These are phyloP conservation scores for Phaeophleospora eucalypticola DNA, from an alignment of 2,329 filamentous ascomycete species.

Conservation along the genomic window DNA sequence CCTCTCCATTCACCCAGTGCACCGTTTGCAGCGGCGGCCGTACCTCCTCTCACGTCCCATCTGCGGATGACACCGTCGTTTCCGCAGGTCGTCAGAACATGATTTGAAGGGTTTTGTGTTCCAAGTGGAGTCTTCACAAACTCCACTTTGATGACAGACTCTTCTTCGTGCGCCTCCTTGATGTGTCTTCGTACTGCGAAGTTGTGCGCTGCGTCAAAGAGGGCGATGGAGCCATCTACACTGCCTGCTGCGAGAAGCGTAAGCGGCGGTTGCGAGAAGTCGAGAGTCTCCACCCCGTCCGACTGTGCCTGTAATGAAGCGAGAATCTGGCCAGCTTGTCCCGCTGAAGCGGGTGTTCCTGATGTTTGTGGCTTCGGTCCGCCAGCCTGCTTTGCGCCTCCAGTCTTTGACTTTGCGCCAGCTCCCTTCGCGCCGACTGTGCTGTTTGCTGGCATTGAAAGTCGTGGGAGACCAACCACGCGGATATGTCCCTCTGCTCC, in stretches of 20 bases:
- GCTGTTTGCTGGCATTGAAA: constrained; percentile 34
- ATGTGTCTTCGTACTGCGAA: constrained; percentile 85
- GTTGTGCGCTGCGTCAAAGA: constrained; percentile 81
- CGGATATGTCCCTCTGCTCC: constrained; percentile 83
- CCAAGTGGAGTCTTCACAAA: constrained; percentile 58
- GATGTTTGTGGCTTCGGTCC: constrained; percentile 38
- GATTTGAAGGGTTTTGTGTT: constrained; percentile 39
- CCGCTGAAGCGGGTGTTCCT: constrained; percentile 38
- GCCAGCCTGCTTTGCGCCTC: constrained; percentile 42
- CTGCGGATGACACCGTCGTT: constrained; percentile 87
- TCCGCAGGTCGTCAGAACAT: constrained; percentile 79
- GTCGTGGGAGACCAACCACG: constrained; percentile 75
- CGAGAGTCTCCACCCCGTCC: constrained; percentile 73
- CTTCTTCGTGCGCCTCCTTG: constrained; percentile 77
- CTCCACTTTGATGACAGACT: constrained; percentile 86
- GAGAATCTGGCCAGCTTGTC: constrained; percentile 68
- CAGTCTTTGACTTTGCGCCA: constrained; percentile 48
- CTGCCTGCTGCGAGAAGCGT: constrained; percentile 60
- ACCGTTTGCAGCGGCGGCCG: constrained; percentile 62
- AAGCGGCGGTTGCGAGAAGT: constrained; percentile 58
- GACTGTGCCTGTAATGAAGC: constrained; percentile 76
- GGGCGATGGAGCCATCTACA: constrained; percentile 66
- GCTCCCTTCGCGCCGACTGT: constrained; percentile 40
- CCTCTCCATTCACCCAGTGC: constrained; percentile 85
- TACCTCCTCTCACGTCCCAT: constrained; percentile 76